Percentiles rank a stretch among this genome's conserved stretches.
These are phyloP conservation scores for Russula dissimulans DNA, from an alignment of 768 basidiomycete genomes.

Conservation along the genomic window DNA sequence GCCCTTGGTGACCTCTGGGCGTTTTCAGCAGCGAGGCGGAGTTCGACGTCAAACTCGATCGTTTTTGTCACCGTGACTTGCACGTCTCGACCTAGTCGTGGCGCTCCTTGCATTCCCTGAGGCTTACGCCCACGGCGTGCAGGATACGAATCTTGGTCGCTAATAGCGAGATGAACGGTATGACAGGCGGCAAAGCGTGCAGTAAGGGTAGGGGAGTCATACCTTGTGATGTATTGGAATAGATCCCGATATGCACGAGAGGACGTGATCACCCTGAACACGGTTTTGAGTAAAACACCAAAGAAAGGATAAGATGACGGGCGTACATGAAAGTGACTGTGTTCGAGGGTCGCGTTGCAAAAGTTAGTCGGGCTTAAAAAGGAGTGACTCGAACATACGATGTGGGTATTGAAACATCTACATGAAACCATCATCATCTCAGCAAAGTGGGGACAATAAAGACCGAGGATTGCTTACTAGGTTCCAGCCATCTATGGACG, in stretches of 20 bases:
- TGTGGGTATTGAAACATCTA: conserved; percentile 20
- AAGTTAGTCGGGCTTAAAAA: not conserved
- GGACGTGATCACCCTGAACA: conserved; percentile 11
- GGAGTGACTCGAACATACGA: not conserved
- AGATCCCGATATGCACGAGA: conserved; percentile 18
- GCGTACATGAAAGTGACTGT: conserved; percentile 14
- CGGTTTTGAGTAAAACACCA: not conserved
- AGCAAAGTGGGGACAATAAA: not conserved
- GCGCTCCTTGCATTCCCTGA: not conserved
- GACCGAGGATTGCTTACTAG: conserved; percentile 1
- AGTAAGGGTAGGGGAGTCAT: not conserved
- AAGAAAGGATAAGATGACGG: not conserved
- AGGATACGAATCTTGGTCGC: conserved; percentile 2
- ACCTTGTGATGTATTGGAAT: conserved; percentile 17
- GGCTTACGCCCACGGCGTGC: conserved; percentile 1
- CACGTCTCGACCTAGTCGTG: not conserved
- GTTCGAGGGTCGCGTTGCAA: not conserved
- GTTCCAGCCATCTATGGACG: conserved; percentile 15
- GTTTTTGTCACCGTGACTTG: conserved; percentile 15
- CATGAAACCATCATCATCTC: not conserved
- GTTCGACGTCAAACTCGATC: conserved; percentile 15
- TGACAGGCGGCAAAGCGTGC: not conserved
- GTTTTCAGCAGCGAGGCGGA: not conserved
- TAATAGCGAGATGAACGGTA: not conserved
- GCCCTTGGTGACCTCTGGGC: not conserved